Evolutionary conservation across 805 yeast genomes (phyloP), one percentile per base, ranked within the genome.

Genomic region (Lachancea waltii): DNA sequence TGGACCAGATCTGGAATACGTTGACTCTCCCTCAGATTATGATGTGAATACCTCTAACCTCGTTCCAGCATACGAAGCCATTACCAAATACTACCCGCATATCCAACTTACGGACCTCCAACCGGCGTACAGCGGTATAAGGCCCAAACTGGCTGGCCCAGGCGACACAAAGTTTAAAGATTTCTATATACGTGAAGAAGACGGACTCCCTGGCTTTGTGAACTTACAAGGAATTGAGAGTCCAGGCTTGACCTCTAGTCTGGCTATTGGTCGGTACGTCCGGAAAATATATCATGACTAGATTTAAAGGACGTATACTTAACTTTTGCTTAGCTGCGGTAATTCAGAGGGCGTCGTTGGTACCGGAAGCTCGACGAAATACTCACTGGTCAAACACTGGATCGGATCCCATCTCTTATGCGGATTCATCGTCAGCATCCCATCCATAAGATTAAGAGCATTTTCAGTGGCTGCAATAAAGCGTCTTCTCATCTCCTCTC

Each of bases 1-100:
- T 56, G 97, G 97, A 0, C 96, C 96, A 0, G 95, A 89, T 55
- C 60, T 85, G 28, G 92, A 86, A 57, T 86, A 94, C 85, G 75
- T 83, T 2, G 72, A 70, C 4, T 33, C 63, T 47, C 64, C 67
- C 9, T 44, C 45, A 5, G 76, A 77, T 51, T 73, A 75, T 43
- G 52, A 62, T 5, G 81, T 79, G 5, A 69, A 66, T 45, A 58
- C 56, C 2, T 37, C 50, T 1, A 81, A 81, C 42, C 53, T 81
- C 7, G 65, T 65, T 8, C 64, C 62, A 0, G 92, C 92, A 0
- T 69, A 60, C 41, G 58, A 65, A 22, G 84, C 81, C 7, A 80
- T 85, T 4, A 49, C 60, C 8, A 64, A 67, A 35, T 85, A 85
- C 56, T 72, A 81, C 41, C 89, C 94, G 1, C 64, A 60, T n/a